These are phyloP conservation scores for Circinella minor DNA, from an alignment of 371 early-diverging fungal species.

Conservation along the genomic window DNA sequence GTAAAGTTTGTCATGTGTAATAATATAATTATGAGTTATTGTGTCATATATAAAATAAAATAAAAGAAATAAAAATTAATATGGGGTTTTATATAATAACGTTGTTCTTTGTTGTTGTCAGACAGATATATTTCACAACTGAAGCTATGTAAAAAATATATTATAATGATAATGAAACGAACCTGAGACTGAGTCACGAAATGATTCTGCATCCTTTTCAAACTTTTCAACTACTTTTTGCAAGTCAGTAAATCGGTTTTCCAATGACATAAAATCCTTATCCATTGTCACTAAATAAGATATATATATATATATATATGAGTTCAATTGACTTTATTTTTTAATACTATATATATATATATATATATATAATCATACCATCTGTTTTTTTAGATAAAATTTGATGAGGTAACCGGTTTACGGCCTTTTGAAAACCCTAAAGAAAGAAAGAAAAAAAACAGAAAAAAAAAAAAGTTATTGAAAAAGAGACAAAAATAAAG, in stretches of 20 bases:
- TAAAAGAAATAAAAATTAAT: neutral
- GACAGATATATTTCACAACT: no score
- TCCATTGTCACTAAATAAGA: slow-evolving; percentile 64
- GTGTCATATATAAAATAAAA: neutral
- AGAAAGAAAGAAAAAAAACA: neutral
- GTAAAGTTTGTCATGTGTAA: no score
- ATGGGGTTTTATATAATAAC: no score
- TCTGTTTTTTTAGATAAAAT: slow-evolving; percentile 51
- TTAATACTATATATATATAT: neutral
- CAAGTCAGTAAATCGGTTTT: slow-evolving; percentile 63
- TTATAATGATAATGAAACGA: neutral
- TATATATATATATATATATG: no score
- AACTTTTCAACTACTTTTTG: slow-evolving; percentile 62
- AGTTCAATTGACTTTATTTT: neutral
- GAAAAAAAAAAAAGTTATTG: no score
- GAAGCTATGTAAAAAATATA: neutral
- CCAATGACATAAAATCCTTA: slow-evolving; percentile 67
- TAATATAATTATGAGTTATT: neutral
- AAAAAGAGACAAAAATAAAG: neutral
- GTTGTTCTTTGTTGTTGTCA: neutral
- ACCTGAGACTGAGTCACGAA: slow-evolving; percentile 77
- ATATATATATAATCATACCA: slow-evolving; percentile 36
- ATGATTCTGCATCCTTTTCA: slow-evolving; percentile 69
- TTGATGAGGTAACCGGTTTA: slow-evolving; percentile 39
- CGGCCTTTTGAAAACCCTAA: slow-evolving; percentile 32